Evolutionary conservation across 371 early-diverging fungal species (phyloP), one percentile per base, ranked within the genome.

Genomic region (Thermomucor indicae-seudaticae): DNA sequence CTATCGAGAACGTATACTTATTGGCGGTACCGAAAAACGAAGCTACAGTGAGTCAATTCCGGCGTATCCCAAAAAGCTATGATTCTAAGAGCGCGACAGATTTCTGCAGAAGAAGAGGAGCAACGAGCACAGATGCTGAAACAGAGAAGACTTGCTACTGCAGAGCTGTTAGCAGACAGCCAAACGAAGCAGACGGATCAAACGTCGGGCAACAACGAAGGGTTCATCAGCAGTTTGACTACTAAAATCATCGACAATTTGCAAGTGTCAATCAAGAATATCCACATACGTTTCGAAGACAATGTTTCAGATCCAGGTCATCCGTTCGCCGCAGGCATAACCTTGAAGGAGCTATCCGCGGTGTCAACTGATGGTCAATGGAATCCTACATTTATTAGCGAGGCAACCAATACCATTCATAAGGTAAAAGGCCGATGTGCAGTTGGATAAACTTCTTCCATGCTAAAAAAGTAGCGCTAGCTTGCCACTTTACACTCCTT

Each of bases 211-310:
- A 58, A 78, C 80, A 27, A 61, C 76, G 58, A 86, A 77, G 60
- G 80, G 53, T 84, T 83, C 28, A 66, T 83, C 22, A 68, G 57
- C 11, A 89, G 86, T 59, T 68, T 93, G 6, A 78, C 87, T 2
- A 85, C 88, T 3, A 89, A 91, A 59, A 81, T 94, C 25, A 74
- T 94, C 24, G 91, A 94, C 59, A 94, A 94, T 60, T 57, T 94
- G 35, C 92, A 94, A 59, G 73, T 94, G 5, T 78, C 84, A n/a
- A 88, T 94, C 64, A 82, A 83, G 43, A 89, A 90, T 64, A 90
- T 94, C 28, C 93, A 93, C 60, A 74, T 94, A 52, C 71, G 91
- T 8, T 94, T 89, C 55, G 92, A 90, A 57, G 95, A 94, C 62
- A 62, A 68, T 8, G 49, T 79, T 40, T 85, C 84, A 28, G 75